Evolutionary conservation across 495 filamentous ascomycete species (phyloP), one percentile per base, ranked within the genome.

Genomic region (Penicillium simplicissimum): DNA sequence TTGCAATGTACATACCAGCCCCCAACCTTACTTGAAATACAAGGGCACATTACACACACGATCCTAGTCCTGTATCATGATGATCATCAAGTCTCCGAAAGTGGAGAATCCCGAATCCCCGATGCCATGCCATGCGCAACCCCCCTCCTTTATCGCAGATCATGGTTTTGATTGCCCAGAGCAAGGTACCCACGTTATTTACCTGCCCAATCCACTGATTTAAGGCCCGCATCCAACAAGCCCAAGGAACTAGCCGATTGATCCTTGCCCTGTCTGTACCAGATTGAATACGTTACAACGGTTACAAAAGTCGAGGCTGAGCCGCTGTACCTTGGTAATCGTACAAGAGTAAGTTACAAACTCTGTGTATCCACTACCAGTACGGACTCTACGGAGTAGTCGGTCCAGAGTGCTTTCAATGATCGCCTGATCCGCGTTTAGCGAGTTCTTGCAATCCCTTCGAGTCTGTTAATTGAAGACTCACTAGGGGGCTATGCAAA

Each of bases 181-280:
- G 42, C 47, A 31, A 21, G 28, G 21, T 14, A 33, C 13, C 25
- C 49, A 14, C 25, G 36, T 61, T 42, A 56, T 31, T 34, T 35
- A 51, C 43, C 59, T 55, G 33, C 59, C 59, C 31, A 21, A 55
- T 51, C 3, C 21, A 55, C 28, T 31, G 28, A 31, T 31, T 31
- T 31, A 31, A 21, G 33, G 31, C 36, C 17, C 23, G 49, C 15
- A 42, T 52, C 13, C 36, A 42, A 54, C 48, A 15, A 10, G 17
- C 40, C 23, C 40, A 28, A 21, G 7, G 17, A 21, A 25, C 11
- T 36, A 36, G 55, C 25, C 28, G n/a, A 40, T n/a, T 35, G 55
- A 47, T 45, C 55, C 14, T 43, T 40, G 28, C 19, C 10, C 13
- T 49, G 23, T 31, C 17, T 15, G n/a, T 53, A 34, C 51, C 5